phyloP scores from a whole-genome alignment of 2,329 filamentous ascomycete species.

The Beauveria medogensis region DNA sequence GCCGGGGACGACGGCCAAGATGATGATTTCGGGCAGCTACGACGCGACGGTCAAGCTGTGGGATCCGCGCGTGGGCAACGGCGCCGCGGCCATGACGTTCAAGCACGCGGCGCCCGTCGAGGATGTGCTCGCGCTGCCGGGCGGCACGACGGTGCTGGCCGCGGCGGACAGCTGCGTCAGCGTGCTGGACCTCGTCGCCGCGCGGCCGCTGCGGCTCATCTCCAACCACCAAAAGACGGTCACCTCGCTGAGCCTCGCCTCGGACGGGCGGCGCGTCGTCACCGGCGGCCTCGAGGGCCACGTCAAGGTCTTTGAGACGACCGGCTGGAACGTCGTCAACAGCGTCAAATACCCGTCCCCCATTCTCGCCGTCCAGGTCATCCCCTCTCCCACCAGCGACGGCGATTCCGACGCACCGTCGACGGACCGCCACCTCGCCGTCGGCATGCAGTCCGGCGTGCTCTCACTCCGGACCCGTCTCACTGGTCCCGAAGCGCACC shows the following conservation, averaged over 20 bases:
- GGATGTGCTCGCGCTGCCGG: constrained; percentile 76
- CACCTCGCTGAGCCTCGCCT: constrained; percentile 75
- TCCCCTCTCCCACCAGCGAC: constrained; percentile 29
- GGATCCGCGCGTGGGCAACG: constrained; percentile 68
- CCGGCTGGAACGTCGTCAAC: constrained; percentile 91
- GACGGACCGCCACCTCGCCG: constrained; percentile 83
- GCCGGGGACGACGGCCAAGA: constrained; percentile 61
- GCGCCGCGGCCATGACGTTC: constrained; percentile 75
- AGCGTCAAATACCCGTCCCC: constrained; percentile 90
- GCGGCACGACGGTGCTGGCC: constrained; percentile 78
- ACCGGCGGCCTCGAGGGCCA: constrained; percentile 90
- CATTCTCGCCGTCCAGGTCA: constrained; percentile 73
- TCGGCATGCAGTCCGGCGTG: constrained; percentile 92
- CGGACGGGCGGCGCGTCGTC: constrained; percentile 70
- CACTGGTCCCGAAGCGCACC: constrained; percentile 70
- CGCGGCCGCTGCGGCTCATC: constrained; percentile 76
- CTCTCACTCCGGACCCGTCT: constrained; percentile 84
- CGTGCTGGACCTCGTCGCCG: constrained; percentile 86
- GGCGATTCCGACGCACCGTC: neutral
- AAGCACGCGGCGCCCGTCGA: constrained; percentile 89
- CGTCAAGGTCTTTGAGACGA: constrained; percentile 93
- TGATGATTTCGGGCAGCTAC: constrained; percentile 86
- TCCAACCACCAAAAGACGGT: constrained; percentile 98
- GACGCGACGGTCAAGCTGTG: constrained; percentile 89
- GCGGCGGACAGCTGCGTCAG: constrained; percentile 80